phyloP scores from a whole-genome alignment of 2,329 filamentous ascomycete genomes.

The Aureobasidium mangrovei region DNA sequence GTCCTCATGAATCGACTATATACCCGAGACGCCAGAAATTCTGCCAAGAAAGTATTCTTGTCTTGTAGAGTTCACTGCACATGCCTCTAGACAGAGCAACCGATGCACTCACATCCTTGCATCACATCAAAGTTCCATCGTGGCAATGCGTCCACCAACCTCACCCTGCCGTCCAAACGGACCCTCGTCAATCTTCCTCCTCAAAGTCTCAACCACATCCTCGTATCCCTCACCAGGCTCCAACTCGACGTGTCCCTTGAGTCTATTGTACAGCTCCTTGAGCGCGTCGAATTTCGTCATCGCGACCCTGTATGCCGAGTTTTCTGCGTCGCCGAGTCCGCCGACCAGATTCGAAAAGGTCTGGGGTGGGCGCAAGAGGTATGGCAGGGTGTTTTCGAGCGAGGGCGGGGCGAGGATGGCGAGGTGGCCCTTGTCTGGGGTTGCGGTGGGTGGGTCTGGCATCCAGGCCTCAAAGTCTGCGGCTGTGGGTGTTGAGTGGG shows the following conservation, averaged over 20 bases:
- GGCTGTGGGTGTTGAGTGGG: slow-evolving; percentile 17
- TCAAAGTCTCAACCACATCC: slow-evolving; percentile 34
- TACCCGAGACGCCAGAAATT: too few relatives aligned
- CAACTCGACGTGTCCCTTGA: slow-evolving; percentile 31
- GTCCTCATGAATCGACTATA: too few relatives aligned
- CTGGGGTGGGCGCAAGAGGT: slow-evolving; percentile 48
- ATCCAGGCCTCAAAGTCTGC: slow-evolving; percentile 32
- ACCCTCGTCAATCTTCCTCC: slow-evolving; percentile 34
- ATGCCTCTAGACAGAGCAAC: too few relatives aligned
- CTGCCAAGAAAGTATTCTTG: too few relatives aligned
- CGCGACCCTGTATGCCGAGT: slow-evolving; percentile 49
- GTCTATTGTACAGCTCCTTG: slow-evolving; percentile 37
- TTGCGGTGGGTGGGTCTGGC: slow-evolving; percentile 21
- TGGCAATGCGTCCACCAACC: slow-evolving; percentile 38
- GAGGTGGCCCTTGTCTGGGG: slow-evolving; percentile 36
- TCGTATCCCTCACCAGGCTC: slow-evolving; percentile 24
- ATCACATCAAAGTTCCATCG: slow-evolving; percentile 30
- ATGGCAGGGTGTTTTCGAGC: slow-evolving; percentile 44
- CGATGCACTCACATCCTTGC: too few relatives aligned
- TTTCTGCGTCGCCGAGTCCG: slow-evolving; percentile 48
- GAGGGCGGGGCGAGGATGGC: slow-evolving; percentile 45
- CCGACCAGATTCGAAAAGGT: slow-evolving; percentile 51
- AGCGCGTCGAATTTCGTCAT: slow-evolving; percentile 50
- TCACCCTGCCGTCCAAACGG: slow-evolving; percentile 31
- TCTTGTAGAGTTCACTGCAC: too few relatives aligned